Percentiles rank a stretch among this genome's conserved stretches.
Conservation (phyloP, 2,329 filamentous ascomycete species). For the Amauroascus niger region DNA sequence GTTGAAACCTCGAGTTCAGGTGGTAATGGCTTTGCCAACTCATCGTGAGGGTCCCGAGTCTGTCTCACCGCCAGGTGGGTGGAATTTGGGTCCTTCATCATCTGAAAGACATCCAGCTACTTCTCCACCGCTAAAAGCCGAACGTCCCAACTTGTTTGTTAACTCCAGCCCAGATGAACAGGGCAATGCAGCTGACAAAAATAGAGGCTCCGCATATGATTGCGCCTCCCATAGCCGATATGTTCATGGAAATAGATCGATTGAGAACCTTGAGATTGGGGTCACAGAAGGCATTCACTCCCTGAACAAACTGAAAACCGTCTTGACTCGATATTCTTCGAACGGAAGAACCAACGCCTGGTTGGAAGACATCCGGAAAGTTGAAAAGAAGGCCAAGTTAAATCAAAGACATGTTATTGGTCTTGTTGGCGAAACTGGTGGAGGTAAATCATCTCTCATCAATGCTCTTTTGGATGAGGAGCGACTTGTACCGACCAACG, state of each 20-base stretch:
- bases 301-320: conserved; percentile 29
- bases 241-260: background rate
- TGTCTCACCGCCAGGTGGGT: background rate
- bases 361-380: conserved; percentile 35
- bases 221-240: background rate
- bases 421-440: conserved; percentile 52
- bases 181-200: background rate
- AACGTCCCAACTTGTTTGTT: background rate
- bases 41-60: background rate
- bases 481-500: conserved; percentile 46
- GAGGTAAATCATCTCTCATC: conserved; percentile 54
- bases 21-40: background rate
- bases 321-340: conserved; percentile 22
- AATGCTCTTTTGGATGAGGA: conserved; percentile 56
- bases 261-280: conserved; percentile 17
- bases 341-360: conserved; percentile 29
- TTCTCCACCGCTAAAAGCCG: background rate
- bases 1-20: background rate
- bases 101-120: background rate
- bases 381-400: conserved; percentile 32
- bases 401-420: conserved; percentile 45
- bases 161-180: background rate
- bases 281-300: conserved; percentile 25
- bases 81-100: background rate
- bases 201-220: background rate